phyloP scores from a whole-genome alignment of 2,329 filamentous ascomycete species.

The Peltaster fructicola region DNA sequence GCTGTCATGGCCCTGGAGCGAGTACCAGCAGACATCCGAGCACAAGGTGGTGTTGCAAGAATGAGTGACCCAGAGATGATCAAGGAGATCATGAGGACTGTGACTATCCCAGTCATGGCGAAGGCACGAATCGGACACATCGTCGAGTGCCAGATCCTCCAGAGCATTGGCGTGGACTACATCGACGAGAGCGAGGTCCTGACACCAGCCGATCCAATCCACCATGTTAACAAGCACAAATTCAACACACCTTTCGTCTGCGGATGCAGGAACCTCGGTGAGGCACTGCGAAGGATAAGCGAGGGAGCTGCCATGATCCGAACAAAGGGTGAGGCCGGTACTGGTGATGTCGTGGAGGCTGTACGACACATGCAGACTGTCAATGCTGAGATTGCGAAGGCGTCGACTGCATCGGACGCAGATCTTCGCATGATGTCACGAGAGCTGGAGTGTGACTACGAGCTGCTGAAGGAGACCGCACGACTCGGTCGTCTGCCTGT shows the following conservation, averaged over 20 bases:
- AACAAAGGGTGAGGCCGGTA: constrained; percentile 95
- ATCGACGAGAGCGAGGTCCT: constrained; percentile 97
- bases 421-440: constrained; percentile 66
- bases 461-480: constrained; percentile 70
- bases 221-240: constrained; percentile 77
- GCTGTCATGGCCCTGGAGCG: constrained; percentile 98
- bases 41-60: constrained; percentile 78
- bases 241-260: constrained; percentile 88
- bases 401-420: constrained; percentile 45
- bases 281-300: constrained; percentile 75
- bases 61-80: constrained; percentile 96
- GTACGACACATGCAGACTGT: constrained; percentile 92
- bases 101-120: constrained; percentile 97
- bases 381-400: constrained; percentile 61
- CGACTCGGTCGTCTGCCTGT: constrained; percentile 78
- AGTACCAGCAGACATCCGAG: constrained; percentile 88
- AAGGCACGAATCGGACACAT: constrained; percentile 97
- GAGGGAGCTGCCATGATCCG: constrained; percentile 98
- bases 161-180: constrained; percentile 89
- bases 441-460: constrained; percentile 61
- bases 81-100: constrained; percentile 81
- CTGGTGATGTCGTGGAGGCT: constrained; percentile 90
- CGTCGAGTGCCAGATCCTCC: constrained; percentile 93
- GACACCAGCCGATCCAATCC: constrained; percentile 75
- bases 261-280: constrained; percentile 83